Percentiles rank a stretch among this genome's conserved stretches.
These are phyloP conservation scores for Silene coronaria DNA, from an alignment of 179 eudicot species.

Conservation along the genomic window DNA sequence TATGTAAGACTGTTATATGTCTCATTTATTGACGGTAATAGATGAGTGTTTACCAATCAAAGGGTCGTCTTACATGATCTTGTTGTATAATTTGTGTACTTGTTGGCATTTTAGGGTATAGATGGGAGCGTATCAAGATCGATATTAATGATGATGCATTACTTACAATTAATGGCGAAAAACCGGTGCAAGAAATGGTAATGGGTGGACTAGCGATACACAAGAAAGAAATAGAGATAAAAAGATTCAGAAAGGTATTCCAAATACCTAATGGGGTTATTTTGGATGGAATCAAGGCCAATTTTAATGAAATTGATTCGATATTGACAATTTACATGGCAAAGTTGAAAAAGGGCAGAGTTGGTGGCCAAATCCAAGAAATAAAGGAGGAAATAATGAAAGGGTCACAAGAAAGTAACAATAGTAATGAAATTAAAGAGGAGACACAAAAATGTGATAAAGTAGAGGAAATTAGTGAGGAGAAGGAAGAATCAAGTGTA, in stretches of 20 bases:
- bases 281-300: slow-evolving; percentile 51
- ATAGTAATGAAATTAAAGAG: not conserved
- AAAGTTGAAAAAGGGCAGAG: slow-evolving; percentile 40
- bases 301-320: slow-evolving; percentile 42
- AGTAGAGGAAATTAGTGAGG: slow-evolving; percentile 1
- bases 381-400: slow-evolving; percentile 5
- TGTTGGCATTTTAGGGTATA: slow-evolving; percentile 39
- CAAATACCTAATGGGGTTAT: slow-evolving; percentile 53
- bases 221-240: slow-evolving; percentile 31
- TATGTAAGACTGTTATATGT: too few species aligned
- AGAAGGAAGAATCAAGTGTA: not conserved
- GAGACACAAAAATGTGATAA: not conserved
- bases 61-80: too few species aligned
- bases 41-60: too few species aligned
- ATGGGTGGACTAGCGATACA: slow-evolving; percentile 41
- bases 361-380: slow-evolving; percentile 40
- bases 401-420: not conserved
- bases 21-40: too few species aligned
- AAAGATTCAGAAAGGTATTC: slow-evolving; percentile 46
- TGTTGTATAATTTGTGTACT: not conserved
- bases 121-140: slow-evolving; percentile 40
- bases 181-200: slow-evolving; percentile 48
- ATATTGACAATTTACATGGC: slow-evolving; percentile 57
- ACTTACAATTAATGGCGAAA: slow-evolving; percentile 51
- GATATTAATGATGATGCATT: slow-evolving; percentile 61